Evolutionary conservation across 2,329 filamentous ascomycete species (phyloP), one percentile per base, ranked within the genome.

Genomic region (Apiospora sp.): DNA sequence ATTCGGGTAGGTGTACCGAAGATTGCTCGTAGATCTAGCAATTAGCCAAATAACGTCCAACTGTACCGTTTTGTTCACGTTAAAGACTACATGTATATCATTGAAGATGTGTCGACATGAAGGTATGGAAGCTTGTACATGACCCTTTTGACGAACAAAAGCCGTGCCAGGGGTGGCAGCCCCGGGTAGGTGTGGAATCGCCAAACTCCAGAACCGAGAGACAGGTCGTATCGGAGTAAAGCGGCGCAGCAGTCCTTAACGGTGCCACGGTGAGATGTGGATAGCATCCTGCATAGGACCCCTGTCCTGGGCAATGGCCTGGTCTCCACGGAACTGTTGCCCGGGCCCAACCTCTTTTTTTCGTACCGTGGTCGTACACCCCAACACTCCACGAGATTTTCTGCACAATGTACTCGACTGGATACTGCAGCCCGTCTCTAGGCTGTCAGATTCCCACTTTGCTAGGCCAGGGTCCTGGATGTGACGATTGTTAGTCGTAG

Each of bases 241-340:
- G 58, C 58, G 58, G 58, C 58, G 58, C n/a, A 64, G 58, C 58
- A 64, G 58, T 64, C 41, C 30, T 64, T 41, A 41, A 64, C 58
- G 58, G 58, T 64, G 58, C 58, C 58, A 64, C 58, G 30, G 30
- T 64, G 58, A 41, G 58, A 64, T 64, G 58, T 64, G 58, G 58
- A 64, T 64, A 37, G 58, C 58, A n/a, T 64, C 34, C 58, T 64
- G 58, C 58, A 64, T 64, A 61, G 6, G 8, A 64, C 34, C 58
- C 58, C 30, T 64, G 58, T 64, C 30, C 58, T 64, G 58, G 58
- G 58, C 30, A 41, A 34, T 41, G 22, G 58, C 4, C 58, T 41
- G 58, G 58, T 41, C 58, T 64, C 58, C 58, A 64, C 58, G 58
- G 58, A 64, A 64, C 58, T n/a, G 58, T 24, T 64, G 58, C 30